Percentiles rank a stretch among this genome's conserved stretches.
Evolutionary conservation across 2,329 filamentous ascomycete species (phyloP).

Genomic region (Bipolaris zeicola): DNA sequence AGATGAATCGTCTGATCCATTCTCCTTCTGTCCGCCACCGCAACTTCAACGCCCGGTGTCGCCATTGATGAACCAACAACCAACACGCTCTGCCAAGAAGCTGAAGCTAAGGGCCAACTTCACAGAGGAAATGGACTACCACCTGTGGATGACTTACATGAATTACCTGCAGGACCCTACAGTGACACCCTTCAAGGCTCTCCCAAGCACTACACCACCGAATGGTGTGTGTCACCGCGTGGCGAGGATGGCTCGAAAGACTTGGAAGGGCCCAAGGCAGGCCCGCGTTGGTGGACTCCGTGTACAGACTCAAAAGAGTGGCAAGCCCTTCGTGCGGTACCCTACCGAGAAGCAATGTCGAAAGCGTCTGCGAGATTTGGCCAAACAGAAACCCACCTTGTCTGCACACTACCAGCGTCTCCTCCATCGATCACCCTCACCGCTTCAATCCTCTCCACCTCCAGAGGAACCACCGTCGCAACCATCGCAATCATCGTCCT

Average conservation of each 20-base stretch:
- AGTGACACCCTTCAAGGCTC: conserved; percentile 70
- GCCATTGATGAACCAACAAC: conserved; percentile 37
- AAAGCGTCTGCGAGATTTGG: conserved; percentile 63
- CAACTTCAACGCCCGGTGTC: conserved; percentile 39
- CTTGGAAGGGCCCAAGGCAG: conserved; percentile 59
- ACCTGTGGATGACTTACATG: conserved; percentile 70
- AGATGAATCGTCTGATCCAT: conserved; percentile 63
- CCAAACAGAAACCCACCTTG: conserved; percentile 65
- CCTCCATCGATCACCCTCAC: conserved; percentile 65
- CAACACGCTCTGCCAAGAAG: conserved; percentile 45
- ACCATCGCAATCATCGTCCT: conserved; percentile 16
- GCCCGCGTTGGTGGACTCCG: conserved; percentile 34
- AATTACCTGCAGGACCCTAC: conserved; percentile 69
- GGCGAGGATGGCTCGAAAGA: conserved; percentile 64
- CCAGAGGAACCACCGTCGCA: conserved; percentile 40
- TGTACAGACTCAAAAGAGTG: conserved; percentile 42
- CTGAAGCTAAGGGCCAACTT: conserved; percentile 56
- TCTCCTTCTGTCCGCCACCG: conserved; percentile 52
- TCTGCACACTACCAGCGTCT: conserved; percentile 69
- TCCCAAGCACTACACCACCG: conserved; percentile 67
- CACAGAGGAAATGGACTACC: conserved; percentile 68
- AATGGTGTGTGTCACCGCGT: conserved; percentile 69
- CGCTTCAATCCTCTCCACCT: conserved; percentile 53
- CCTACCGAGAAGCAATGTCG: conserved; percentile 65
- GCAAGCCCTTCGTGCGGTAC: conserved; percentile 56